Evolutionary conservation across 2,329 filamentous ascomycete genomes (phyloP).

Genomic region (Xylaria sp.): DNA sequence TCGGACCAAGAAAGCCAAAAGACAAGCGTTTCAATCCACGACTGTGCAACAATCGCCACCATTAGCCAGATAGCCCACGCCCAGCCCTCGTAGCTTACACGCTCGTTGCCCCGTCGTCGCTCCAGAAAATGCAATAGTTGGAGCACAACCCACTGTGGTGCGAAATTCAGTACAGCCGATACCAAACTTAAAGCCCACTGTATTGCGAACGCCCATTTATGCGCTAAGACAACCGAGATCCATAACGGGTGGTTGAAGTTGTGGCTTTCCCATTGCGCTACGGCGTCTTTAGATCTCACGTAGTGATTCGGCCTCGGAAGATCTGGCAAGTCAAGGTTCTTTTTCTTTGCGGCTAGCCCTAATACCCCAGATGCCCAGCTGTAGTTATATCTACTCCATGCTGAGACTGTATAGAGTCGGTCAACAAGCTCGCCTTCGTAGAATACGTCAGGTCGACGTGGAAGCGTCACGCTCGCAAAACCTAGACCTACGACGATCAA

Average conservation of each 20-base stretch:
- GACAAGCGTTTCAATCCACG: slow-evolving; percentile 72
- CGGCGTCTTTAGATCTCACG: slow-evolving; percentile 63
- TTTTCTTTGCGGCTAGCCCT: slow-evolving; percentile 64
- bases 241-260: slow-evolving; percentile 66
- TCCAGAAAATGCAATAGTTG: slow-evolving; percentile 75
- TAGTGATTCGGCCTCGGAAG: slow-evolving; percentile 69
- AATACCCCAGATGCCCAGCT: slow-evolving; percentile 71
- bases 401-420: slow-evolving; percentile 68
- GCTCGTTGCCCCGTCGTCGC: slow-evolving; percentile 57
- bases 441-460: slow-evolving; percentile 75
- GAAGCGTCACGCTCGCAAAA: slow-evolving; percentile 65
- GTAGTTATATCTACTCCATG: slow-evolving; percentile 72
- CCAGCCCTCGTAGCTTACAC: slow-evolving; percentile 67
- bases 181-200: slow-evolving; percentile 69
- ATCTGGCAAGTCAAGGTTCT: slow-evolving; percentile 70
- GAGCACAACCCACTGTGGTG: slow-evolving; percentile 76
- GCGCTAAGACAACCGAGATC: slow-evolving; percentile 68
- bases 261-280: slow-evolving; percentile 60
- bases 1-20: slow-evolving; percentile 74
- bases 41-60: slow-evolving; percentile 65
- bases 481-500: slow-evolving; percentile 57
- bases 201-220: slow-evolving; percentile 64
- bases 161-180: slow-evolving; percentile 70
- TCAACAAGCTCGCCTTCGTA: slow-evolving; percentile 70
- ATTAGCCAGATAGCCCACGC: slow-evolving; percentile 75